A percentile compares a stretch with the other conserved stretches of the same genome.
Evolutionary conservation across 106 monocot genomes (phyloP).

Genomic region (Vanilla planifolia): DNA sequence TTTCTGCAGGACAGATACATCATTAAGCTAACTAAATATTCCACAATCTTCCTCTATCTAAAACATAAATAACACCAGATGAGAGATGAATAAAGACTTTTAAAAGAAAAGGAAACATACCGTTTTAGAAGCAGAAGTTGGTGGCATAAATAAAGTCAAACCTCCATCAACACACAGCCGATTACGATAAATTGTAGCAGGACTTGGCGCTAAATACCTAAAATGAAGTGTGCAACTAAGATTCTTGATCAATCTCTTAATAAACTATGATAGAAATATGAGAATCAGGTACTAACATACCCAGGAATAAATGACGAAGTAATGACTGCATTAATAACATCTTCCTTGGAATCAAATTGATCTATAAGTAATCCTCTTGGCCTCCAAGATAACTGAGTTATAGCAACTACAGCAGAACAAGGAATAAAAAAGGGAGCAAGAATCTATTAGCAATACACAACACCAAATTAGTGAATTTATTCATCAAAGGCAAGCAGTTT

Average conservation of each 20-base stretch:
- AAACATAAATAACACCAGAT: no score
- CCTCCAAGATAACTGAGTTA: slow-evolving; percentile 83
- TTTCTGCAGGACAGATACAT: no score
- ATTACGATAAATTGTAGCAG: slow-evolving; percentile 73
- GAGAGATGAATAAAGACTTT: no score
- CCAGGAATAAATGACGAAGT: slow-evolving; percentile 99
- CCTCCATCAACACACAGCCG: slow-evolving; percentile 91
- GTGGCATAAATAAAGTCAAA: slow-evolving; percentile 91
- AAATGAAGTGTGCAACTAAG: slow-evolving; percentile 1
- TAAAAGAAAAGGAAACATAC: slow-evolving; percentile 18
- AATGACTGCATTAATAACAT: slow-evolving; percentile 83
- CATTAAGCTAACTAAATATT: no score
- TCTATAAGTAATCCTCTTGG: slow-evolving; percentile 88
- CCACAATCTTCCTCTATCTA: no score
- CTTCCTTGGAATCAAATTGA: slow-evolving; percentile 93
- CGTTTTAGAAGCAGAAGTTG: slow-evolving; percentile 83
- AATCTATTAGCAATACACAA: neutral
- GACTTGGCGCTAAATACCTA: slow-evolving; percentile 87
- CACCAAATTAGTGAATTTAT: neutral
- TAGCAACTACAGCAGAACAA: slow-evolving; percentile 50
- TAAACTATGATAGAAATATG: neutral
- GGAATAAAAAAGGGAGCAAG: neutral
- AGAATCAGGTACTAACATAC: slow-evolving; percentile 25
- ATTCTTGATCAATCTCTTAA: neutral
- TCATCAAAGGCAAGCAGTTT: neutral